Evolutionary conservation across 2,329 filamentous ascomycete genomes (phyloP).

Genomic region (Diaporthe citri): DNA sequence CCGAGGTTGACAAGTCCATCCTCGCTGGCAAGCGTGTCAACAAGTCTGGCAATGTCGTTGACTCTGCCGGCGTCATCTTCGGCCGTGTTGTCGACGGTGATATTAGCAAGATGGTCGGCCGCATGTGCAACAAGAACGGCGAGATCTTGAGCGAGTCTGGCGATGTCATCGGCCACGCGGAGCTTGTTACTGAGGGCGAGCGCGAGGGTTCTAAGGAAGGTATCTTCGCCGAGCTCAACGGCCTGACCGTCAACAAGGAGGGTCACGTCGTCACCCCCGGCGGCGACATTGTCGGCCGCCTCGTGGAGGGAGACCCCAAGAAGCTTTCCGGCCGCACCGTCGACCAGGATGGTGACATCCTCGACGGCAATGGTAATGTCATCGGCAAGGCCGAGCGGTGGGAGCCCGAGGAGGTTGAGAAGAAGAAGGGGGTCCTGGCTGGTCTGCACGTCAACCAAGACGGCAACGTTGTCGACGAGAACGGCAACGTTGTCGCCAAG

Average conservation of each 20-base stretch:
- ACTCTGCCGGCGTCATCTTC: constrained; percentile 66
- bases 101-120: constrained; percentile 71
- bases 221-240: constrained; percentile 75
- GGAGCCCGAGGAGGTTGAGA: constrained; percentile 63
- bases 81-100: constrained; percentile 78
- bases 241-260: constrained; percentile 76
- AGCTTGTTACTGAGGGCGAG: constrained; percentile 77
- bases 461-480: constrained; percentile 69
- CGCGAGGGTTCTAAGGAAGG: constrained; percentile 73
- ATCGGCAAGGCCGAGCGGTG: constrained; percentile 71
- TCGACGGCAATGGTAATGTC: constrained; percentile 78
- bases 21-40: constrained; percentile 79
- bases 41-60: constrained; percentile 75
- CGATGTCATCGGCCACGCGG: constrained; percentile 75
- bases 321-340: constrained; percentile 79
- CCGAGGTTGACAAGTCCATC: constrained; percentile 70
- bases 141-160: constrained; percentile 81
- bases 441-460: constrained; percentile 70
- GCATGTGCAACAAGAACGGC: constrained; percentile 79
- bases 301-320: constrained; percentile 79
- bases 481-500: constrained; percentile 73
- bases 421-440: constrained; percentile 64
- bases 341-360: constrained; percentile 85
- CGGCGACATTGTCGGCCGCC: constrained; percentile 79
- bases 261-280: constrained; percentile 75